A percentile compares a stretch with the other conserved stretches of the same genome.
Conservation (phyloP, 2,329 filamentous ascomycete species). For the Alternaria sp. region DNA sequence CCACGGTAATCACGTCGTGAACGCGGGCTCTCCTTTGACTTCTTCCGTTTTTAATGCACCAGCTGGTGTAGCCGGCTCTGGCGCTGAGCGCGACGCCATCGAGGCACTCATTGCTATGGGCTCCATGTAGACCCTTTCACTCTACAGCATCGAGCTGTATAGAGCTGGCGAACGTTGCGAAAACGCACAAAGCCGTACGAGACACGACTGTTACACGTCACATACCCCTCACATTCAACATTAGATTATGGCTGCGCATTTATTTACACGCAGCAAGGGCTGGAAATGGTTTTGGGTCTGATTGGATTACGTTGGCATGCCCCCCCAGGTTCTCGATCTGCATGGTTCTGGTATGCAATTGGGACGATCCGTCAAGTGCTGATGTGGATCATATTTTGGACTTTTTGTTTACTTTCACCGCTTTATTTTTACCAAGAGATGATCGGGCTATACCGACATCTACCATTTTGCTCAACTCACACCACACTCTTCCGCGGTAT, state of each 20-base stretch:
- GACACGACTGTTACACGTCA: not conserved
- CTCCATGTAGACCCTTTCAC: slow-evolving; percentile 60
- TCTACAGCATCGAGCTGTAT: not conserved
- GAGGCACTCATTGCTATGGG: slow-evolving; percentile 82
- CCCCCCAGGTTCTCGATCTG: slow-evolving; percentile 18
- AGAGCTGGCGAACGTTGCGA: not conserved
- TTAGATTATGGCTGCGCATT: not conserved
- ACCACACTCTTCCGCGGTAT: not conserved
- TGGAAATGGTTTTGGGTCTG: slow-evolving; percentile 9
- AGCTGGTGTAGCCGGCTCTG: slow-evolving; percentile 34
- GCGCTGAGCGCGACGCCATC: slow-evolving; percentile 77
- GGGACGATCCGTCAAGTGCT: slow-evolving; percentile 51
- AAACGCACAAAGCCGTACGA: not conserved
- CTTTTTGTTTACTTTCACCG: not conserved
- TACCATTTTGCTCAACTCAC: not conserved
- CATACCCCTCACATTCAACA: slow-evolving; percentile 9
- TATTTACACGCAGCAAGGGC: slow-evolving; percentile 1
- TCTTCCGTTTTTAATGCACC: slow-evolving; percentile 35
- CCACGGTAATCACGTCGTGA: slow-evolving; percentile 37
- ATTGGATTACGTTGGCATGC: slow-evolving; percentile 31
- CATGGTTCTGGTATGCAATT: slow-evolving; percentile 25
- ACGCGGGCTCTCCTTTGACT: slow-evolving; percentile 25
- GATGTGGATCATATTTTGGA: slow-evolving; percentile 43
- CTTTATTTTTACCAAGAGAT: slow-evolving; percentile 4
- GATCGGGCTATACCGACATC: not conserved